Evolutionary conservation across 805 yeast genomes (phyloP).

Genomic region (Yamadazyma akitaensis): DNA sequence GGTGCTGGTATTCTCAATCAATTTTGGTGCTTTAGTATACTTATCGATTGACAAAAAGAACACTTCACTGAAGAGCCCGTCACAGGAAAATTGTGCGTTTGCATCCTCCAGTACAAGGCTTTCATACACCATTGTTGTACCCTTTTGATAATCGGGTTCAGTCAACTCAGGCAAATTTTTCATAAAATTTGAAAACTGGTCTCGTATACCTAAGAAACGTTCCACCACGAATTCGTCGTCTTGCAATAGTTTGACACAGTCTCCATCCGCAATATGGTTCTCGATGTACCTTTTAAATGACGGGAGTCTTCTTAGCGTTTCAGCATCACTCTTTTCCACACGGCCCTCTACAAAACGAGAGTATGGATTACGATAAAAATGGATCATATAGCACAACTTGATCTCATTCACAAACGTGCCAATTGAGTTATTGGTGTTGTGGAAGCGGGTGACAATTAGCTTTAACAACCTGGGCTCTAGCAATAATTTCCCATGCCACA

Average conservation of each 20-base stretch:
- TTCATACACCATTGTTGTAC: neutral
- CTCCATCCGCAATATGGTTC: neutral
- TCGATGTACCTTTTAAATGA: slow-evolving; percentile 38
- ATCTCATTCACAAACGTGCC: slow-evolving; percentile 37
- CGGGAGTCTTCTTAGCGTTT: slow-evolving; percentile 28
- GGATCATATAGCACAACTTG: slow-evolving; percentile 36
- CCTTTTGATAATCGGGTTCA: neutral
- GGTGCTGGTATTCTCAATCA: slow-evolving; percentile 38
- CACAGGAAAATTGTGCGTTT: slow-evolving; percentile 1
- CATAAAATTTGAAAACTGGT: slow-evolving; percentile 20
- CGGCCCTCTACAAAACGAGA: slow-evolving; percentile 20
- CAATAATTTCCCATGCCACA: slow-evolving; percentile 19
- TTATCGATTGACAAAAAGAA: neutral
- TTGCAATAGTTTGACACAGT: slow-evolving; percentile 5
- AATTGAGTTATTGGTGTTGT: slow-evolving; percentile 39
- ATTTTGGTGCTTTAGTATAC: slow-evolving; percentile 5
- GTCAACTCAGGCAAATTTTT: neutral
- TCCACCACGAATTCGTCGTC: slow-evolving; percentile 11
- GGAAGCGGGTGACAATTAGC: slow-evolving; percentile 32
- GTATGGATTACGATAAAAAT: slow-evolving; percentile 38
- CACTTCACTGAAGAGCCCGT: slow-evolving; percentile 6
- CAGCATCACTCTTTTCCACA: slow-evolving; percentile 11
- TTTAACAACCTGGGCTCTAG: slow-evolving; percentile 23
- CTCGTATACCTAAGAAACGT: slow-evolving; percentile 14
- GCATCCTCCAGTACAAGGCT: slow-evolving; percentile 1